Evolutionary conservation across 2,329 filamentous ascomycete genomes (phyloP).

Genomic region (Sporothrix brasiliensis): DNA sequence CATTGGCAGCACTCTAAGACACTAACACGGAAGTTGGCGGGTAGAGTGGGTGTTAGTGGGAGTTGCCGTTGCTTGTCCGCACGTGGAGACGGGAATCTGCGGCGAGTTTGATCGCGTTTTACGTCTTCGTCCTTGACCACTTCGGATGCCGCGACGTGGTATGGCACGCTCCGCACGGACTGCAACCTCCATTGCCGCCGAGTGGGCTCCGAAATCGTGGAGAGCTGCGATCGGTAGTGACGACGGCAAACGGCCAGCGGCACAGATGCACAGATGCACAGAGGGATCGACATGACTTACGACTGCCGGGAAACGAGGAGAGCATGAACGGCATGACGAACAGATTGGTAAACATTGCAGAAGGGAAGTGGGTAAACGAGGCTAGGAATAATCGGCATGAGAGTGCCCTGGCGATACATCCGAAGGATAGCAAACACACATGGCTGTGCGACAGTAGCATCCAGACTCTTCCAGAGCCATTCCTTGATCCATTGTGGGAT

Average conservation of each 20-base stretch:
- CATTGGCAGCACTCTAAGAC: not conserved
- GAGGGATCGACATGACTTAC: not conserved
- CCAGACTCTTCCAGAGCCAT: not conserved
- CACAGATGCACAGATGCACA: not conserved
- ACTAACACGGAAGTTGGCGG: too few species aligned
- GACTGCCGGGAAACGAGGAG: not conserved
- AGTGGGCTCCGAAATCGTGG: constrained; percentile 4
- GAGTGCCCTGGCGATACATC: not conserved
- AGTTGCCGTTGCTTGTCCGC: not conserved
- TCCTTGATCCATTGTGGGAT: too few species aligned
- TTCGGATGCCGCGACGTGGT: not conserved
- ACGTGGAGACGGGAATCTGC: not conserved
- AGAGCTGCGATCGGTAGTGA: not conserved
- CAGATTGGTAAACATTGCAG: not conserved
- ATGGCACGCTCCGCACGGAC: not conserved
- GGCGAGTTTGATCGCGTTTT: too few species aligned
- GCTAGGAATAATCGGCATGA: not conserved
- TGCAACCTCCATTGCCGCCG: constrained; percentile 18
- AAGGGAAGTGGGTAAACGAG: not conserved
- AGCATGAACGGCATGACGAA: not conserved
- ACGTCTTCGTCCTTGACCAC: not conserved
- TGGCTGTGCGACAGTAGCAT: not conserved
- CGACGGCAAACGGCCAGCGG: not conserved
- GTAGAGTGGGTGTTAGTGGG: not conserved
- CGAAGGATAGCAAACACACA: not conserved